Evolutionary conservation across 495 filamentous ascomycete species (phyloP), one percentile per base, ranked within the genome.

Genomic region (Hypoxylon fuscum): DNA sequence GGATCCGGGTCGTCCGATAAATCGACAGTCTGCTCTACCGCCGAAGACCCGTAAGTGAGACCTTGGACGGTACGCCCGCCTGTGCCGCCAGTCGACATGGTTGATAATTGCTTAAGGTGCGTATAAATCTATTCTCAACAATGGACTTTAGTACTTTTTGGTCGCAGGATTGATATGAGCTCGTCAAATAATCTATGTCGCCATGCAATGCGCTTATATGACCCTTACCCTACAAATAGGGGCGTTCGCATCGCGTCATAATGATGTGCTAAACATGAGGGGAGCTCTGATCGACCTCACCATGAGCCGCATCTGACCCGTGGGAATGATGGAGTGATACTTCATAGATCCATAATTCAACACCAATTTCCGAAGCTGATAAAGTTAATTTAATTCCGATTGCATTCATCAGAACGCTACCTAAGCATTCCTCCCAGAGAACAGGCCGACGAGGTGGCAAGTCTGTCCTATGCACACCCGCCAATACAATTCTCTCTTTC

Each of bases 1-100:
- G 58, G 63, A 17, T 67, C 63, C 21, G 58, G 63, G 22, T 67
- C 63, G 37, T 66, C 62, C 23, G 58, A 53, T 11, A 41, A n/a
- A 32, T 58, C 63, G 11, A 54, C 25, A 9, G 29, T 55, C 12
- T 53, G 52, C 42, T 57, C 57, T 4, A 6, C 52, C 20, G 35
- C 47, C 27, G 34, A 23, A 0, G 41, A 52, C 7, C 63, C 63
- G 23, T 50, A 44, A 41, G 50, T 49, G 12, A 58, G 27, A 7
- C 58, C 63, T 37, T 4, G 34, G 12, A 61, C 23, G 2, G 48
- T 51, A 22, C 58, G 5, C 25, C 57, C 63, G 25, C 63, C 63
- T 40, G 63, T 62, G n/a, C 58, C 63, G 1, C 63, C 63, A 7
- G 53, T 62, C 10, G 63, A 67, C 63, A 67, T 67, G 14, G 9